phyloP scores from a whole-genome alignment of 1,139 yeast species.

The Pichia sp. region DNA sequence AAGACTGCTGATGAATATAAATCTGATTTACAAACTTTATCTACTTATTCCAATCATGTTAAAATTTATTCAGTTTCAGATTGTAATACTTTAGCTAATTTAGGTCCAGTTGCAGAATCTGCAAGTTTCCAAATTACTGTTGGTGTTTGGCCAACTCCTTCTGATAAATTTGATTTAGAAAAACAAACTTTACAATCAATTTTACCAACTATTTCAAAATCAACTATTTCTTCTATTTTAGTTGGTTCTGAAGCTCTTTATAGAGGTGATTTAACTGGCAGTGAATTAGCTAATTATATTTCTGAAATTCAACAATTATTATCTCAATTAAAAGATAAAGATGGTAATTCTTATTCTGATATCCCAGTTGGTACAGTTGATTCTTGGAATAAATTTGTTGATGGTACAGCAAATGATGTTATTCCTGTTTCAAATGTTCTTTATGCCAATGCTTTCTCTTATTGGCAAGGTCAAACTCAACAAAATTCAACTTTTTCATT shows the following conservation, averaged over 20 bases:
- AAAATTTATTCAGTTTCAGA: conserved; percentile 84
- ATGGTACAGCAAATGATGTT: conserved; percentile 62
- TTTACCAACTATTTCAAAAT: conserved; percentile 63
- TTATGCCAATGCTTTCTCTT: conserved; percentile 91
- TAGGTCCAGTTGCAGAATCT: conserved; percentile 81
- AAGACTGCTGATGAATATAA: conserved; percentile 63
- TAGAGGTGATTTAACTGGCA: conserved; percentile 74
- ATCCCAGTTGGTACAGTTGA: conserved; percentile 89
- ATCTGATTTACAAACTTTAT: conserved; percentile 52
- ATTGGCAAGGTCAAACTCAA: conserved; percentile 96
- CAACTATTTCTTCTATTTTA: conserved; percentile 63
- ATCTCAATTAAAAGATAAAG: conserved; percentile 59
- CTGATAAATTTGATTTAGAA: conserved; percentile 64
- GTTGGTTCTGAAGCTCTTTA: conserved; percentile 93
- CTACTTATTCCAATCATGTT: conserved; percentile 51
- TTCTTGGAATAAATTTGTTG: conserved; percentile 90
- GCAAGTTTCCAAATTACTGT: conserved; percentile 65
- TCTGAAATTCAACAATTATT: conserved; percentile 50
- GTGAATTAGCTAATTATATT: conserved; percentile 60
- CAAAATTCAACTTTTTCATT: conserved; percentile 79
- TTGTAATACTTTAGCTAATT: conserved; percentile 74
- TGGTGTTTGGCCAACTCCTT: conserved; percentile 91
- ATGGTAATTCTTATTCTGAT: conserved; percentile 68
- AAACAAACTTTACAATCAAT: conserved; percentile 59
- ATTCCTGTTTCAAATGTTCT: conserved; percentile 77